These are phyloP conservation scores for Mucor saturninus DNA, from an alignment of 371 early-diverging fungal species.

Conservation along the genomic window DNA sequence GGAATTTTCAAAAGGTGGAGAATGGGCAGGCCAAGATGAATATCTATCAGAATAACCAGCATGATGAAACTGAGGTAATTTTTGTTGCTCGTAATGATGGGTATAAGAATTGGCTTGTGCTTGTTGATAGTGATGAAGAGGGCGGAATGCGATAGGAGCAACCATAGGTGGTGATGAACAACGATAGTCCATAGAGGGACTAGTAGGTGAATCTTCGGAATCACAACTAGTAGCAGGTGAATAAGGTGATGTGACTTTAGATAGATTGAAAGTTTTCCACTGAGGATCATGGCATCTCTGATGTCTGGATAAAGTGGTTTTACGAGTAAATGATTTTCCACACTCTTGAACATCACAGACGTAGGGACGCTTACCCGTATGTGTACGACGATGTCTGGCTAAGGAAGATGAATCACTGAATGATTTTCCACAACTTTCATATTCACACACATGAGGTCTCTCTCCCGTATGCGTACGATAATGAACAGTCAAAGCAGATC, in stretches of 20 bases:
- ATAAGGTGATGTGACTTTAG: constrained; percentile 26
- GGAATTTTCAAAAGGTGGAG: constrained; percentile 1
- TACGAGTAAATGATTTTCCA: constrained; percentile 68
- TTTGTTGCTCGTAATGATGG: constrained; percentile 17
- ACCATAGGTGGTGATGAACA: constrained; percentile 20
- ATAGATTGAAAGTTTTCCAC: constrained; percentile 35
- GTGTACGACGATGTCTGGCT: constrained; percentile 56
- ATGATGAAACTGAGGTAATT: constrained; percentile 3
- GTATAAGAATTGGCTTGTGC: constrained; percentile 8
- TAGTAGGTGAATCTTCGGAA: constrained; percentile 23
- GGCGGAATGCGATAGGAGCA: constrained; percentile 29
- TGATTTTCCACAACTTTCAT: constrained; percentile 61
- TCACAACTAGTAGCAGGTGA: constrained; percentile 29
- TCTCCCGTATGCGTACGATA: constrained; percentile 83
- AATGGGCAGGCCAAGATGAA: constrained; percentile 4
- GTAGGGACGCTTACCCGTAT: constrained; percentile 57
- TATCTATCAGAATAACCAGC: constrained; percentile 8
- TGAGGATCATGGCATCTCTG: constrained; percentile 57
- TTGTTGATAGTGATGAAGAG: constrained; percentile 3
- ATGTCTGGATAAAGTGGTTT: constrained; percentile 73
- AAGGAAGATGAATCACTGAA: constrained; percentile 65
- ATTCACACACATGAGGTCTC: constrained; percentile 76
- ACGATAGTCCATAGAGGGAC: constrained; percentile 22
- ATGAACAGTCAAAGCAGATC: constrained; percentile 82
- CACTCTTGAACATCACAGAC: constrained; percentile 56